Conservation (phyloP, 257 asterid genomes). For the Paraleonurus japonicus region DNA sequence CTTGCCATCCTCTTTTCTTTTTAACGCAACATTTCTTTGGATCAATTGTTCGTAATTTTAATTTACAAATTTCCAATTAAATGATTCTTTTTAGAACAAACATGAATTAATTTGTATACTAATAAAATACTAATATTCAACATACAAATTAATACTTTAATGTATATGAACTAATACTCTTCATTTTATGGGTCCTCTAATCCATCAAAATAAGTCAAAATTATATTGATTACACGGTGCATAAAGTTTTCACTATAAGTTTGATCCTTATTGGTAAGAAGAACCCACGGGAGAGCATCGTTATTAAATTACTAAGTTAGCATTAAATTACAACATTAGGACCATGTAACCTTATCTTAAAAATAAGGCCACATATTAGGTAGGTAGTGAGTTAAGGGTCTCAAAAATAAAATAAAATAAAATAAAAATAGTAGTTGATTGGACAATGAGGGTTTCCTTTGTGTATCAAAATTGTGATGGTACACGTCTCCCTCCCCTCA, state of each 20-base stretch:
- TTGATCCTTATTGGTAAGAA: background rate
- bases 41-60: too few relatives aligned
- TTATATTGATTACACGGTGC: too few relatives aligned
- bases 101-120: too few relatives aligned
- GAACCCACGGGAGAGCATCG: background rate
- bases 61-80: too few relatives aligned
- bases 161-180: too few relatives aligned
- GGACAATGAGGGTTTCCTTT: slow-evolving; percentile 42
- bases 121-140: too few relatives aligned
- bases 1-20: too few relatives aligned
- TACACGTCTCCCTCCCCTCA: slow-evolving; percentile 64
- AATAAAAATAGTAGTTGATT: slow-evolving; percentile 25
- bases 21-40: too few relatives aligned
- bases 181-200: background rate
- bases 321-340: slow-evolving; percentile 17
- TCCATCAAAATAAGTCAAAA: too few relatives aligned
- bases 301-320: background rate
- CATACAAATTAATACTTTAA: too few relatives aligned
- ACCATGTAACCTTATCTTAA: slow-evolving; percentile 8
- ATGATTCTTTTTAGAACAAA: too few relatives aligned
- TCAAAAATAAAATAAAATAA: background rate
- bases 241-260: too few relatives aligned
- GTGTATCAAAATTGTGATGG: slow-evolving; percentile 49
- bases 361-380: slow-evolving; percentile 1
- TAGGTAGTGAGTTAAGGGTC: background rate